phyloP scores from a whole-genome alignment of 208 protist species.

The Wallacemonas collosoma region DNA sequence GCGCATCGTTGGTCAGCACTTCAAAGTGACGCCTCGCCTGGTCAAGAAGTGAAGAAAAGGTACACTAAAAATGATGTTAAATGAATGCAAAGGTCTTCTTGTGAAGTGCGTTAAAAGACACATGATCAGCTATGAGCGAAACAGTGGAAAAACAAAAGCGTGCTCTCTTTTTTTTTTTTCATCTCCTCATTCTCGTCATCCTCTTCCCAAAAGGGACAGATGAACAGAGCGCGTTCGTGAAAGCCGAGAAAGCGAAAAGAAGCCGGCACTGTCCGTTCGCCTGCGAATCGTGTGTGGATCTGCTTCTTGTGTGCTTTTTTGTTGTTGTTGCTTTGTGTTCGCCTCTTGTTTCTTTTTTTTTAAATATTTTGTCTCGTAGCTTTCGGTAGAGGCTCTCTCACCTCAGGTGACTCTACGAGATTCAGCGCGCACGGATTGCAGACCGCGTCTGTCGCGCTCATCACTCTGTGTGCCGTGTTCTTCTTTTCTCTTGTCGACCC shows the following conservation, averaged over 20 bases:
- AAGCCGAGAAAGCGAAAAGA: too few species aligned
- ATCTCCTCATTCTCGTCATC: neutral
- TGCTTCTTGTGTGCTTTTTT: constrained; percentile 15
- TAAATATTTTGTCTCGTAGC: neutral
- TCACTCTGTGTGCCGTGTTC: too few species aligned
- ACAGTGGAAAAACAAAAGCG: neutral
- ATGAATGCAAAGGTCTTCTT: neutral
- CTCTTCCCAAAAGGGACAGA: too few species aligned
- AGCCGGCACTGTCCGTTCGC: too few species aligned
- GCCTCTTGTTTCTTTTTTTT: neutral
- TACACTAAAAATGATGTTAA: constrained; percentile 9
- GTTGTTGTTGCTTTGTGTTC: constrained; percentile 6
- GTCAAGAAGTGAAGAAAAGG: constrained; percentile 14
- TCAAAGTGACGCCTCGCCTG: constrained; percentile 41
- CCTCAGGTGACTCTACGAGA: too few species aligned
- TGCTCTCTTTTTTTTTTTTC: constrained; percentile 12
- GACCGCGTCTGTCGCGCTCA: too few species aligned
- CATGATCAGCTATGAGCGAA: neutral
- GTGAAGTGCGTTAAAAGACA: too few species aligned
- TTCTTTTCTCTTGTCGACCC: too few species aligned
- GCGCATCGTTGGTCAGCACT: constrained; percentile 79
- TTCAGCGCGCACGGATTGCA: too few species aligned
- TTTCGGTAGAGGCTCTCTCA: too few species aligned
- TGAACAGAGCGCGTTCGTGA: too few species aligned
- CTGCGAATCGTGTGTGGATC: too few species aligned